Conservation (phyloP, 73 alveolate species). For the Stentor roeselii region DNA sequence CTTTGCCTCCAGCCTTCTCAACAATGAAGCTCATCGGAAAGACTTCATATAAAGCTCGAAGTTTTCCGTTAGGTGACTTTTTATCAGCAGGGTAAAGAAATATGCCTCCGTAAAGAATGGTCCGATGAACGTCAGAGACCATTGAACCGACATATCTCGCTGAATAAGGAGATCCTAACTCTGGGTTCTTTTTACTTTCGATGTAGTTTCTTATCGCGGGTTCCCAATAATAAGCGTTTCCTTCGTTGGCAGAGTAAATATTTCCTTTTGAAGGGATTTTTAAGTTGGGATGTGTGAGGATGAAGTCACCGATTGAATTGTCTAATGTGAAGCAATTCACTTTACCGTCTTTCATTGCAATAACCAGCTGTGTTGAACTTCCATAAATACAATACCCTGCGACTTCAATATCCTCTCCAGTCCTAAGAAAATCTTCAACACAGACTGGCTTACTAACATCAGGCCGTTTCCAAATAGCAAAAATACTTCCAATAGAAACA, state of each 20-base stretch:
- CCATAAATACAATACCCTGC: constrained; percentile 54
- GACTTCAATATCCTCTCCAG: constrained; percentile 43
- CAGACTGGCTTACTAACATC: not conserved
- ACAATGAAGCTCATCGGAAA: constrained; percentile 76
- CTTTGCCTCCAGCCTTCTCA: constrained; percentile 86
- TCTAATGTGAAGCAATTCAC: constrained; percentile 57
- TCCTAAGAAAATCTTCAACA: constrained; percentile 39
- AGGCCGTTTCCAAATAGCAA: constrained; percentile 28
- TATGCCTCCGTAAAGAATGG: constrained; percentile 63
- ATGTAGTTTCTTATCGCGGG: constrained; percentile 46
- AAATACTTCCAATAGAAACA: constrained; percentile 35
- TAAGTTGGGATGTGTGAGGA: constrained; percentile 59
- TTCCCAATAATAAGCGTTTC: constrained; percentile 55
- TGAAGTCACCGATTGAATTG: constrained; percentile 59
- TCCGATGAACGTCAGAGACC: constrained; percentile 71
- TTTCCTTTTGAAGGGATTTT: constrained; percentile 40
- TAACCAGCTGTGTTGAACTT: constrained; percentile 52
- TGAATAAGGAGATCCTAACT: constrained; percentile 40
- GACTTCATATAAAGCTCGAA: constrained; percentile 78
- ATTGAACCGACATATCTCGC: constrained; percentile 65
- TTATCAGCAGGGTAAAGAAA: constrained; percentile 60
- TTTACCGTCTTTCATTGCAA: constrained; percentile 46
- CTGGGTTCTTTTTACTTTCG: constrained; percentile 35
- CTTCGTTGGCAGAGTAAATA: constrained; percentile 64
- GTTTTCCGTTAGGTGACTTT: constrained; percentile 59